These are phyloP conservation scores for Tricholoma furcatifolium DNA, from an alignment of 768 basidiomycete genomes.

Conservation along the genomic window DNA sequence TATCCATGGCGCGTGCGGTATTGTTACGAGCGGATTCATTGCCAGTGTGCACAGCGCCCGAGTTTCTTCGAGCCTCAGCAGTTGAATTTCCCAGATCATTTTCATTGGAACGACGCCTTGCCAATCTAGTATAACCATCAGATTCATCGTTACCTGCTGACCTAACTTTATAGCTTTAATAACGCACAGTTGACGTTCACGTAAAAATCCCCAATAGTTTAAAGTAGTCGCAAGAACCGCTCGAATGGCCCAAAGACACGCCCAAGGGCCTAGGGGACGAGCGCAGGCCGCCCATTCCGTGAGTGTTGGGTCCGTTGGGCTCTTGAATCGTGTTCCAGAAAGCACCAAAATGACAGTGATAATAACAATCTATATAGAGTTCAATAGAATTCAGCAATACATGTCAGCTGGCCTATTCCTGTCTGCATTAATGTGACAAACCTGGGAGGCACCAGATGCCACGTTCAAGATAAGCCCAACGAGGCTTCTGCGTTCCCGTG, in stretches of 20 bases:
- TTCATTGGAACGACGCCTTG: slow-evolving; percentile 11
- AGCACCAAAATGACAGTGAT: slow-evolving; percentile 51
- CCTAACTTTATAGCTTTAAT: background rate
- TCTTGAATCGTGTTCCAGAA: slow-evolving; percentile 43
- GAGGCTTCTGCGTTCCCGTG: slow-evolving; percentile 50
- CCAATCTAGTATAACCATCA: slow-evolving; percentile 6
- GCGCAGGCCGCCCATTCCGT: slow-evolving; percentile 65
- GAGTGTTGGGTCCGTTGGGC: slow-evolving; percentile 35
- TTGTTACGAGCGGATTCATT: background rate
- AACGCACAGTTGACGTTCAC: slow-evolving; percentile 31
- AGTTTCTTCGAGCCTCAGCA: background rate
- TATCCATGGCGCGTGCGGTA: slow-evolving; percentile 5
- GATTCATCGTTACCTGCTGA: background rate
- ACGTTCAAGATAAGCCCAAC: slow-evolving; percentile 53
- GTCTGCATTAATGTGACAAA: slow-evolving; percentile 9
- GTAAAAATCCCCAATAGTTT: slow-evolving; percentile 56
- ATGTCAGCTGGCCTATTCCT: slow-evolving; percentile 4
- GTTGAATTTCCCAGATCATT: background rate
- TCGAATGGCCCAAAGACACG: slow-evolving; percentile 60
- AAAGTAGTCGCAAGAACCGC: slow-evolving; percentile 47
- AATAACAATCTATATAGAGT: slow-evolving; percentile 41
- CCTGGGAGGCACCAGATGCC: slow-evolving; percentile 50
- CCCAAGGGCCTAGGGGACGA: slow-evolving; percentile 67
- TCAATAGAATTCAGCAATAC: background rate
- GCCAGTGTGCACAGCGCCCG: background rate